Conservation (phyloP, 148 eudicot genomes). For the Selenicereus undatus region DNA sequence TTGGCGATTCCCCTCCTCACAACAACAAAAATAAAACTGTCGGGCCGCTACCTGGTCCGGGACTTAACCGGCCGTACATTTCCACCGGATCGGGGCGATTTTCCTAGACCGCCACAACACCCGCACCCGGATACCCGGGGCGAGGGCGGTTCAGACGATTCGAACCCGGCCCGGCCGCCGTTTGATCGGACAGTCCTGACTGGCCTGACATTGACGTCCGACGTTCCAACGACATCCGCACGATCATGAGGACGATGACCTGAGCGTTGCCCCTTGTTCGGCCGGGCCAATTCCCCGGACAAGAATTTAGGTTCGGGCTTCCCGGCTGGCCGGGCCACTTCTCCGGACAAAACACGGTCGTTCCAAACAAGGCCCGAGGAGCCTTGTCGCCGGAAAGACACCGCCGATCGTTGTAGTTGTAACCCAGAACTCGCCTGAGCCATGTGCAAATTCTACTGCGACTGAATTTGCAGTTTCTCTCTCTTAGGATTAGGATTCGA, state of each 20-base stretch:
- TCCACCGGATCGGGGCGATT: not conserved
- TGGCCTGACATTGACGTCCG: not conserved
- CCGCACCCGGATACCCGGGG: conserved; percentile 29
- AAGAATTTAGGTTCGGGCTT: conserved; percentile 3
- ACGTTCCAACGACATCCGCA: not conserved
- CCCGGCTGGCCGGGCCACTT: not conserved
- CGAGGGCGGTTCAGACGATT: conserved; percentile 19
- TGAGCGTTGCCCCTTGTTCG: conserved; percentile 8
- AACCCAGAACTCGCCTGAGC: conserved; percentile 20
- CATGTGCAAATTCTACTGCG: not conserved
- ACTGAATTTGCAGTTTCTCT: not conserved
- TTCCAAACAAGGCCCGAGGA: conserved; percentile 65
- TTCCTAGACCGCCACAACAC: conserved; percentile 23
- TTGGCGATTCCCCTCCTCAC: not conserved
- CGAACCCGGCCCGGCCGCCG: not conserved
- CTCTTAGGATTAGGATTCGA: not conserved
- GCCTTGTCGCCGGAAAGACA: conserved; percentile 64
- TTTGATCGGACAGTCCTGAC: conserved; percentile 19
- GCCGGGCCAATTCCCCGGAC: conserved; percentile 21
- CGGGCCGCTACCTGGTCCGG: conserved; percentile 9
- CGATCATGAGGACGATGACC: not conserved
- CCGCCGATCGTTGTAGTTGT: conserved; percentile 46
- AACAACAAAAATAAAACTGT: not conserved
- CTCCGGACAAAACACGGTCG: conserved; percentile 33
- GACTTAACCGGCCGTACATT: conserved; percentile 10